Percentiles rank a stretch among this genome's conserved stretches.
phyloP scores from a whole-genome alignment of 2,329 filamentous ascomycete genomes.

The Verticillium klebahnii region DNA sequence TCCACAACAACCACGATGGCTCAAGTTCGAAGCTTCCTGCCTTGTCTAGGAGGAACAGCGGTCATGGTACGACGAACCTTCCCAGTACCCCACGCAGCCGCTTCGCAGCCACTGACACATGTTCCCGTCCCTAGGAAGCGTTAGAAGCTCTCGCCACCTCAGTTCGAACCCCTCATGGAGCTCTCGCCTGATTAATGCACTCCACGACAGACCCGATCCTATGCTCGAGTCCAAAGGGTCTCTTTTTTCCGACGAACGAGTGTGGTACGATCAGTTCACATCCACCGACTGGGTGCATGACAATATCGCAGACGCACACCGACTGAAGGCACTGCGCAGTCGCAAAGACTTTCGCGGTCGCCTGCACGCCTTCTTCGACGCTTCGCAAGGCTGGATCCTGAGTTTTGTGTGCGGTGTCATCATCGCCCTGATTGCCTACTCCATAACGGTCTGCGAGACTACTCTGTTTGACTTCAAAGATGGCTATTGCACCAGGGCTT shows the following conservation, averaged over 20 bases:
- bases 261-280: constrained; percentile 98
- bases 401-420: constrained; percentile 85
- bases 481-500: constrained; percentile 70
- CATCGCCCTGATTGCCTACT: constrained; percentile 81
- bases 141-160: constrained; percentile 42
- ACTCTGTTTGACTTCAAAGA: constrained; percentile 87
- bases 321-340: constrained; percentile 75
- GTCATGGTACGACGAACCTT: constrained; percentile 27
- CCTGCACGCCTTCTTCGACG: constrained; percentile 72
- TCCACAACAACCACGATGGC: constrained; percentile 10
- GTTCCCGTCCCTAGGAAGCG: constrained; percentile 25
- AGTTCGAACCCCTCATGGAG: constrained; percentile 56
- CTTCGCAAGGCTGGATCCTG: constrained; percentile 88
- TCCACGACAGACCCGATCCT: constrained; percentile 53
- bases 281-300: constrained; percentile 98
- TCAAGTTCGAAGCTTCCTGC: constrained; percentile 11
- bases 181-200: constrained; percentile 56
- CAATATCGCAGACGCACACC: constrained; percentile 88
- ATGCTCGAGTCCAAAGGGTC: constrained; percentile 62
- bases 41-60: constrained; percentile 38
- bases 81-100: not conserved
- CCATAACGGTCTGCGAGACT: constrained; percentile 81
- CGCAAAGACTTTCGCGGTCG: constrained; percentile 84
- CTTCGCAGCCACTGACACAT: not conserved
- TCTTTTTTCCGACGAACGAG: constrained; percentile 73